phyloP scores from a whole-genome alignment of 73 alveolate genomes.

The Paramecium sexaurelia region DNA sequence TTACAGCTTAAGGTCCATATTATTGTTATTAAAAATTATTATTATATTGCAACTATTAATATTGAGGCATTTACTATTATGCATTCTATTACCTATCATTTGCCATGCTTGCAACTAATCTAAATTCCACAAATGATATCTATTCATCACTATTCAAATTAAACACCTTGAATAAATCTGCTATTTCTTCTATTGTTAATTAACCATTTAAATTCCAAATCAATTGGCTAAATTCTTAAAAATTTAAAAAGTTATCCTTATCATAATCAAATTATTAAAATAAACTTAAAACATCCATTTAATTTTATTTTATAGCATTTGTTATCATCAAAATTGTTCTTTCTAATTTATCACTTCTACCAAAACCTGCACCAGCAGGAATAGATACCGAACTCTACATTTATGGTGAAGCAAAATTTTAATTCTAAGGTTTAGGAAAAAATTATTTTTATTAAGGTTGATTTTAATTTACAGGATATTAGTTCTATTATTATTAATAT shows the following conservation, averaged over 20 bases:
- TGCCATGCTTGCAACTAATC: conserved; percentile 25
- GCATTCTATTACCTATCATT: neutral
- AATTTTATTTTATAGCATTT: neutral
- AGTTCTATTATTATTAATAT: neutral
- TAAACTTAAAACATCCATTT: neutral
- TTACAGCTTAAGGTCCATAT: neutral
- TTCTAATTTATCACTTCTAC: conserved; percentile 7
- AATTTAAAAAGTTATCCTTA: neutral
- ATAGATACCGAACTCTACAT: neutral
- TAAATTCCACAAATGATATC: neutral
- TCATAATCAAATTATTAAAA: conserved; percentile 15
- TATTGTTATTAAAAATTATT: neutral
- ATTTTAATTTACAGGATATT: neutral
- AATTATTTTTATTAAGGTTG: neutral
- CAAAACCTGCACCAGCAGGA: conserved; percentile 33
- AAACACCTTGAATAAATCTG: neutral
- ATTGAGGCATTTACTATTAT: neutral
- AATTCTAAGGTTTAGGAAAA: neutral
- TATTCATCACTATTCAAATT: conserved; percentile 13
- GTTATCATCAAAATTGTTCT: neutral
- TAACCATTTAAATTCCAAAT: conserved; percentile 5
- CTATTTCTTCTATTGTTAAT: conserved; percentile 15
- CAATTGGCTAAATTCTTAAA: neutral
- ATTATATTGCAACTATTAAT: neutral
- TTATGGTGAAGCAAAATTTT: neutral